Percentiles rank a stretch among this genome's conserved stretches.
phyloP scores from a whole-genome alignment of 1,284 basidiomycete species.

The Cryptococcus hybrid region DNA sequence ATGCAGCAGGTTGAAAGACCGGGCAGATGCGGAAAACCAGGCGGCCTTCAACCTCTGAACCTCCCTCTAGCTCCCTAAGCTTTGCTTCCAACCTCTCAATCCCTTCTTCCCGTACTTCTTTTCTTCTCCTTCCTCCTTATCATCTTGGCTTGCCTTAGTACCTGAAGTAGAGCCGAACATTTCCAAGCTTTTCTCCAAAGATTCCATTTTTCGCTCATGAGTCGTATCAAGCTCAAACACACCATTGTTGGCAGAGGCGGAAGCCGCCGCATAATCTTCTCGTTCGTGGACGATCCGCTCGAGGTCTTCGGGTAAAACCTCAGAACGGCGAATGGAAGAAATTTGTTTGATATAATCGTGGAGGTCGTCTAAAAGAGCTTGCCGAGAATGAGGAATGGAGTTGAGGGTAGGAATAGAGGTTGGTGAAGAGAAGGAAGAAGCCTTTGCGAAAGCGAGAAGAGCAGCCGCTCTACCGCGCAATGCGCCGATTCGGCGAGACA shows the following conservation, averaged over 20 bases:
- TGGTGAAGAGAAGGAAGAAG: not conserved
- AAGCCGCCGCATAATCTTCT: constrained; percentile 36
- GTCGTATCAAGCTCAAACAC: constrained; percentile 60
- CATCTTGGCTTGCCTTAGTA: constrained; percentile 55
- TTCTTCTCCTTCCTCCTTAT: constrained; percentile 52
- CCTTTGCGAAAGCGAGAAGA: constrained; percentile 30
- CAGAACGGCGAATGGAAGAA: constrained; percentile 26
- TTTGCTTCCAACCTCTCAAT: constrained; percentile 44
- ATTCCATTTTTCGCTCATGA: constrained; percentile 53
- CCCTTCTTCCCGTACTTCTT: constrained; percentile 52
- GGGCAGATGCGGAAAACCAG: too few relatives aligned
- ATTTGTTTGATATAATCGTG: constrained; percentile 56
- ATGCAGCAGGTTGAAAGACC: too few relatives aligned
- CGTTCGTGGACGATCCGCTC: constrained; percentile 45
- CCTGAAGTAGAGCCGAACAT: constrained; percentile 10
- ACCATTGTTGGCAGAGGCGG: constrained; percentile 51
- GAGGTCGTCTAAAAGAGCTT: constrained; percentile 62
- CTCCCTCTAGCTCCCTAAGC: constrained; percentile 53
- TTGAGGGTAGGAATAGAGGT: not conserved
- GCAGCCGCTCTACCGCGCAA: constrained; percentile 52
- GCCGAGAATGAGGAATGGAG: constrained; percentile 56
- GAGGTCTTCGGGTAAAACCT: constrained; percentile 39
- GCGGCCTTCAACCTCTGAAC: not conserved
- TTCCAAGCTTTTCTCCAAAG: constrained; percentile 48
- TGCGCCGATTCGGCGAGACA: constrained; percentile 50